Evolutionary conservation across 169 alveolate genomes (phyloP), one percentile per base, ranked within the genome.

Genomic region (Amoebophrya sp.): DNA sequence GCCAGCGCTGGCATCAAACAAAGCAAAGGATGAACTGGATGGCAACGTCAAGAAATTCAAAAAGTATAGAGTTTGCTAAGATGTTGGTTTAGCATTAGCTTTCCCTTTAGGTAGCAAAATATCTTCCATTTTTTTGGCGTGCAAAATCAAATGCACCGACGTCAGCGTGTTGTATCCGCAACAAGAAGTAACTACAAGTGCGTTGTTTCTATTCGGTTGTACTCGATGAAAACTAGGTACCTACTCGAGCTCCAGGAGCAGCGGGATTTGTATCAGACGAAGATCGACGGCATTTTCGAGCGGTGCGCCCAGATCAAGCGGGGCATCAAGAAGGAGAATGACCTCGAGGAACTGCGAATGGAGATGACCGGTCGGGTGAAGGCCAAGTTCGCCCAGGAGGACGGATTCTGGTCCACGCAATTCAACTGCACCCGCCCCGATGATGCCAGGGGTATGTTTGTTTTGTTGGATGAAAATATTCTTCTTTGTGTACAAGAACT

Each of bases 351-450:
- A 25, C 83, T 66, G 83, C 83, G 83, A 7, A 66, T 66, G 83
- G 83, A 66, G 83, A 66, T 66, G 83, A 66, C 83, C 10, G 83
- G 83, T 3, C 83, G 83, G 35, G 83, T 66, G 39, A 66, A 66
- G 35, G 83, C 83, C 83, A 66, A 66, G 32, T 66, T 66, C 35
- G 29, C 83, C 2, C 83, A 66, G 83, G 83, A 66, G 32, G 83
- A 66, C 83, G 83, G 83, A 2, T 66, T 66, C 83, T 66, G 83
- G 83, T 25, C 29, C 83, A 66, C 83, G 35, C 83, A 66, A n/a
- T 66, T 66, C 83, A 66, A 66, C 83, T 66, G 83, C 83, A 66
- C 83, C 32, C 83, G 83, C 83, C 83, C 83, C 35, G 83, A 66
- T 25, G 83, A 66, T 1, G 83, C 32, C 29, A 66, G 83, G 18